Conservation (phyloP, 148 eudicot species). For the Dianthus caryophyllus region DNA sequence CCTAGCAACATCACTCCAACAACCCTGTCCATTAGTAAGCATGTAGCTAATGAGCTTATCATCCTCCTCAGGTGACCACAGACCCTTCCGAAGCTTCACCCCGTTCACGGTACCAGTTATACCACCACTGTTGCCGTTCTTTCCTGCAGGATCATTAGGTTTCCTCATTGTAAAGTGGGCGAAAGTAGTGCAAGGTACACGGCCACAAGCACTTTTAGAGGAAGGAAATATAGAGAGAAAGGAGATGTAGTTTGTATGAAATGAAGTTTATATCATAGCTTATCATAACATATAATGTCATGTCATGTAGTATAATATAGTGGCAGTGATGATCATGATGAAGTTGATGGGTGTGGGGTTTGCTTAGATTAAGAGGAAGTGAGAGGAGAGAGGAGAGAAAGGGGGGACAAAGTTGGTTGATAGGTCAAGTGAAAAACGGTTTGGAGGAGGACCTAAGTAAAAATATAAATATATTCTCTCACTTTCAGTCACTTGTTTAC, state of each 20-base stretch:
- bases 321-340: conserved; percentile 46
- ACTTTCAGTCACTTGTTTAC: no score
- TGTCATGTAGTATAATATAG: conserved; percentile 12
- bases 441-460: conserved; percentile 32
- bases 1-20: conserved; percentile 67
- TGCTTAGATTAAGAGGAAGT: conserved; percentile 54
- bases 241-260: conserved; percentile 13
- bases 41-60: conserved; percentile 58
- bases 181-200: conserved; percentile 27
- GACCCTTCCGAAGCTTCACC: conserved; percentile 47
- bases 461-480: background rate
- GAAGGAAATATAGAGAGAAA: conserved; percentile 12
- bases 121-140: conserved; percentile 11
- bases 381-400: conserved; percentile 22
- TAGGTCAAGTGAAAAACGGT: conserved; percentile 63
- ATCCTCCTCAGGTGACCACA: conserved; percentile 70
- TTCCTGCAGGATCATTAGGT: conserved; percentile 34
- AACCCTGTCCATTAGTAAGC: conserved; percentile 52
- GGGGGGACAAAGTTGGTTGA: conserved; percentile 50
- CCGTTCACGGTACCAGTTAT: background rate
- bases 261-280: conserved; percentile 9
- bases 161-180: conserved; percentile 39
- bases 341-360: conserved; percentile 49
- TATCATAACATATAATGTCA: background rate
- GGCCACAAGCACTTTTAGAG: conserved; percentile 33